phyloP scores from a whole-genome alignment of 2,329 filamentous ascomycete genomes.

The Diaporthe sp. region DNA sequence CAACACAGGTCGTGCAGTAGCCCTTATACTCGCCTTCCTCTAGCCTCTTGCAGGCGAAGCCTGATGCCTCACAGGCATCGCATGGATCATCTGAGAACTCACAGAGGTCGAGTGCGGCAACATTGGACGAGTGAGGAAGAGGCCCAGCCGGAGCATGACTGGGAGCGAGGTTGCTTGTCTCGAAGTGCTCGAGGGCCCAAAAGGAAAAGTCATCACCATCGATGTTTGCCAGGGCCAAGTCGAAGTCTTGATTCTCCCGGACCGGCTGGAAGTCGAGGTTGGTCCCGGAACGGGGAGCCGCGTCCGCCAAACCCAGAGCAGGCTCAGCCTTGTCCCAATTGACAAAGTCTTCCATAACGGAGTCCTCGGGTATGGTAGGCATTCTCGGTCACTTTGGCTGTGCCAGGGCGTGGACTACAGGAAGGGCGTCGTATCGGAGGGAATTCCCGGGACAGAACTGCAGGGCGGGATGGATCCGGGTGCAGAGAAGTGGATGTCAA shows the following conservation, averaged over 20 bases:
- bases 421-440: constrained; percentile 37
- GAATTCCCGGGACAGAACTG: constrained; percentile 26
- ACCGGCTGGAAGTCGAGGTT: constrained; percentile 46
- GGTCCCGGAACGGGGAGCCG: constrained; percentile 54
- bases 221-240: constrained; percentile 68
- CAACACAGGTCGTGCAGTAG: constrained; percentile 74
- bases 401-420: constrained; percentile 32
- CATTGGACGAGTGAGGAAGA: constrained; percentile 37
- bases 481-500: constrained; percentile 25
- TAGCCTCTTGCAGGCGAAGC: constrained; percentile 73
- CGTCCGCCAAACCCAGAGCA: constrained; percentile 44
- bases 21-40: constrained; percentile 71
- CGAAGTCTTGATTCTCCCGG: constrained; percentile 56
- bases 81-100: constrained; percentile 65
- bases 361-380: constrained; percentile 43
- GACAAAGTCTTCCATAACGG: constrained; percentile 71
- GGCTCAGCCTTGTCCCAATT: constrained; percentile 70
- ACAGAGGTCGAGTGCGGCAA: constrained; percentile 53
- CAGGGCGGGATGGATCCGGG: constrained; percentile 24
- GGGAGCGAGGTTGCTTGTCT: constrained; percentile 54
- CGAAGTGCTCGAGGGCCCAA: constrained; percentile 71
- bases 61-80: constrained; percentile 63
- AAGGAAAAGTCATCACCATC: constrained; percentile 73
- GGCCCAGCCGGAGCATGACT: constrained; percentile 27
- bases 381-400: constrained; percentile 35